phyloP scores from a whole-genome alignment of 805 yeast genomes.

The Metschnikowia picachoensis region DNA sequence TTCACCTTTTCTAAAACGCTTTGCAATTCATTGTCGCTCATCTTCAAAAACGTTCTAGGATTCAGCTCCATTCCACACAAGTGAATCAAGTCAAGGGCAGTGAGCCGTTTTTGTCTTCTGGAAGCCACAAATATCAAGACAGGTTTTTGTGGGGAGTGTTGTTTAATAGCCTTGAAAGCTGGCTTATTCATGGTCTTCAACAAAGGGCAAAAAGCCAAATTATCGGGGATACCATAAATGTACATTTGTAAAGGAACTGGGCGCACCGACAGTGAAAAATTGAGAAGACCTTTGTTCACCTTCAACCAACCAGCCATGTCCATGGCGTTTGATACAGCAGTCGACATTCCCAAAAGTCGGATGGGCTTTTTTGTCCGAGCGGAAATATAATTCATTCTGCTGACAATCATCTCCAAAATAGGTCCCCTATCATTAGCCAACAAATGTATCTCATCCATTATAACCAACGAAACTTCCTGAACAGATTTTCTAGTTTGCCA shows the following conservation, averaged over 20 bases:
- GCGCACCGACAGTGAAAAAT: constrained; percentile 77
- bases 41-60: constrained; percentile 64
- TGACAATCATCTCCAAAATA: constrained; percentile 83
- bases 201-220: constrained; percentile 73
- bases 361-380: constrained; percentile 58
- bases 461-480: constrained; percentile 67
- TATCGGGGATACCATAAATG: constrained; percentile 82
- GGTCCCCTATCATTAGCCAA: constrained; percentile 87
- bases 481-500: constrained; percentile 80
- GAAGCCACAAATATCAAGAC: constrained; percentile 83
- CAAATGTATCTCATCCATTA: constrained; percentile 83
- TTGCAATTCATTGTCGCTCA: constrained; percentile 62
- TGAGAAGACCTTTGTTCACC: constrained; percentile 68
- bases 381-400: constrained; percentile 73
- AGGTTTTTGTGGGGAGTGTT: constrained; percentile 83
- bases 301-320: constrained; percentile 87
- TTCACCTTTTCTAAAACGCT: constrained; percentile 52
- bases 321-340: constrained; percentile 81
- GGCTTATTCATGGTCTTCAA: constrained; percentile 91
- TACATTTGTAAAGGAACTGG: constrained; percentile 87
- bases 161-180: constrained; percentile 86
- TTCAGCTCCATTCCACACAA: constrained; percentile 76
- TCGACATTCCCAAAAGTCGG: constrained; percentile 72
- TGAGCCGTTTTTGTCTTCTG: constrained; percentile 75
- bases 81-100: constrained; percentile 74